Evolutionary conservation across 1,284 basidiomycete species (phyloP).

Genomic region (Ceratobasidium sp.): DNA sequence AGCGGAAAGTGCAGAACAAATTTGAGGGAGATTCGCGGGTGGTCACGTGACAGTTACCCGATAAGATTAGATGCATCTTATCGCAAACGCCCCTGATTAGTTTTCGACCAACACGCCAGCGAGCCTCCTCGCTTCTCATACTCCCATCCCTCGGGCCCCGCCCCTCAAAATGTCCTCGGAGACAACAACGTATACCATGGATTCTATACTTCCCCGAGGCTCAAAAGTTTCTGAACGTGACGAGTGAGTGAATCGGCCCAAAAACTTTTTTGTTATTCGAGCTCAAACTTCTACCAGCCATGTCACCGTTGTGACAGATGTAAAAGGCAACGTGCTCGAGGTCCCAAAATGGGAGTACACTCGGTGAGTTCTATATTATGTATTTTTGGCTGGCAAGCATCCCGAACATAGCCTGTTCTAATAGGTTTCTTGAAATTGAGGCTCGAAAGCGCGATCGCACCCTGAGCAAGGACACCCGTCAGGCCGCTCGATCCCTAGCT

Average conservation of each 20-base stretch:
- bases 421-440: slow-evolving; percentile 46
- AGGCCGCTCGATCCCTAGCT: slow-evolving; percentile 44
- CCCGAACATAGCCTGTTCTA: slow-evolving; percentile 4
- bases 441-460: slow-evolving; percentile 46
- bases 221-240: slow-evolving; percentile 45
- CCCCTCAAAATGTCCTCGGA: slow-evolving; percentile 41
- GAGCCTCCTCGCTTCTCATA: slow-evolving; percentile 32
- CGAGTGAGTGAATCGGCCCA: slow-evolving; percentile 27
- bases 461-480: slow-evolving; percentile 47
- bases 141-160: slow-evolving; percentile 34
- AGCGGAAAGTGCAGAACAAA: background rate
- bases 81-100: slow-evolving; percentile 46
- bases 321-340: slow-evolving; percentile 43
- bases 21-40: background rate
- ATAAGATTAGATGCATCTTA: slow-evolving; percentile 41
- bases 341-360: slow-evolving; percentile 46
- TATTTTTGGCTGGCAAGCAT: background rate
- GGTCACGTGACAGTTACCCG: slow-evolving; percentile 8
- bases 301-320: slow-evolving; percentile 45
- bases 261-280: background rate
- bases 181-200: slow-evolving; percentile 44
- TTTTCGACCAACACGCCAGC: slow-evolving; percentile 48
- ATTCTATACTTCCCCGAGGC: slow-evolving; percentile 40
- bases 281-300: slow-evolving; percentile 19
- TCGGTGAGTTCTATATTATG: slow-evolving; percentile 25